Evolutionary conservation across 2,329 filamentous ascomycete genomes (phyloP).

Genomic region (Stromatinia cepivora): DNA sequence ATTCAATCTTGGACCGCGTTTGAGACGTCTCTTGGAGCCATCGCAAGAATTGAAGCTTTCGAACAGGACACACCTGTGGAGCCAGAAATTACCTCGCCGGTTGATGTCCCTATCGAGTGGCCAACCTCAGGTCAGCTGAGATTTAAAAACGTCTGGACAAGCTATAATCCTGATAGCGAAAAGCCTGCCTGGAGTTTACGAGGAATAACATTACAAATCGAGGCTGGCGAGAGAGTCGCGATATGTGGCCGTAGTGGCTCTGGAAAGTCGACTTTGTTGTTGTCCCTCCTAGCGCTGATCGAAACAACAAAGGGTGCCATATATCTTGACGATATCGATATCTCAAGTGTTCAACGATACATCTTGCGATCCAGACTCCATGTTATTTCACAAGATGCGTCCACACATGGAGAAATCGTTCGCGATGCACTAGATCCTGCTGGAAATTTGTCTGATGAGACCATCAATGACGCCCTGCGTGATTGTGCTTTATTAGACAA

Average conservation of each 20-base stretch:
- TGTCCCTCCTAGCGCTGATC: not conserved
- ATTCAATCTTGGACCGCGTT: constrained; percentile 53
- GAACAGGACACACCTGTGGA: constrained; percentile 43
- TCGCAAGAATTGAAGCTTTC: constrained; percentile 56
- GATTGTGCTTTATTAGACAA: not conserved
- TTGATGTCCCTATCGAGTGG: constrained; percentile 29
- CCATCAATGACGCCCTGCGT: not conserved
- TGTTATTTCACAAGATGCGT: constrained; percentile 5
- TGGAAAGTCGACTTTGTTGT: not conserved
- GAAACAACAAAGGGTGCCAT: not conserved
- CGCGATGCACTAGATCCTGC: not conserved
- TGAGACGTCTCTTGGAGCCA: constrained; percentile 58
- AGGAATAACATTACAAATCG: constrained; percentile 45
- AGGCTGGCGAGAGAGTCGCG: constrained; percentile 51
- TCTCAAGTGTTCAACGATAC: not conserved
- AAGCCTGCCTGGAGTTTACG: not conserved
- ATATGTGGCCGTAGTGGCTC: constrained; percentile 50
- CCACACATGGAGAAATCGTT: not conserved
- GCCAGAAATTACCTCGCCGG: constrained; percentile 24
- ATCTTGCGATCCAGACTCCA: not conserved
- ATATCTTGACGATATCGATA: not conserved
- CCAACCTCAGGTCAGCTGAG: constrained; percentile 30
- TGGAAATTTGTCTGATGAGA: not conserved
- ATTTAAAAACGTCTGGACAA: constrained; percentile 7
- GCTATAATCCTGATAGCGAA: not conserved